A percentile compares a stretch with the other conserved stretches of the same genome.
Evolutionary conservation across 1,139 yeast genomes (phyloP).

Genomic region (Candida sojae): DNA sequence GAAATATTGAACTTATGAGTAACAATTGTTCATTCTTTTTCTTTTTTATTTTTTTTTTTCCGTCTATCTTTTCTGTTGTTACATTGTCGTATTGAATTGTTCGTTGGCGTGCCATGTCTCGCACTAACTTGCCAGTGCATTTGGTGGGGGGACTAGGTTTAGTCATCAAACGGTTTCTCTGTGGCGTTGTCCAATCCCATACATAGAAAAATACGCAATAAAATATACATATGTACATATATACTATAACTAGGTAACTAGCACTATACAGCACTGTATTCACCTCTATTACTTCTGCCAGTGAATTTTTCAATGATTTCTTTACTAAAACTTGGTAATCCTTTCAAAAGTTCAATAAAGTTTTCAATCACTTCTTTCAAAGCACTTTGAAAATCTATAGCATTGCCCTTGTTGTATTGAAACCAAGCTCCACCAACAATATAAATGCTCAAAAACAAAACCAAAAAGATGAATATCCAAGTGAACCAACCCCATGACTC

Average conservation of each 20-base stretch:
- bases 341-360: constrained; percentile 54
- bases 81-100: too few relatives aligned
- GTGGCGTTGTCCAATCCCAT: too few relatives aligned
- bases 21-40: not conserved
- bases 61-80: too few relatives aligned
- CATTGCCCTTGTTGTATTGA: constrained; percentile 56
- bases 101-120: too few relatives aligned
- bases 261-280: constrained; percentile 7
- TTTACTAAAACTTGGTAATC: constrained; percentile 69
- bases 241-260: not conserved
- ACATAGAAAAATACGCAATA: too few relatives aligned
- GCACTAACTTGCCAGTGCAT: too few relatives aligned
- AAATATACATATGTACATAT: not conserved
- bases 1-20: not conserved
- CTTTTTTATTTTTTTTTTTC: not conserved
- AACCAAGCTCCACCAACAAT: constrained; percentile 82
- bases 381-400: constrained; percentile 53
- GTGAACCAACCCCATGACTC: constrained; percentile 78
- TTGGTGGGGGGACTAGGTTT: too few relatives aligned
- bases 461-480: constrained; percentile 68
- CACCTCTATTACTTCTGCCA: constrained; percentile 56
- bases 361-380: constrained; percentile 75
- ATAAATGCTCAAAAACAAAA: constrained; percentile 68
- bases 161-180: too few relatives aligned
- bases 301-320: constrained; percentile 74